These are phyloP conservation scores for Scheffersomyces amazonensis DNA, from an alignment of 805 yeast species.

Conservation along the genomic window DNA sequence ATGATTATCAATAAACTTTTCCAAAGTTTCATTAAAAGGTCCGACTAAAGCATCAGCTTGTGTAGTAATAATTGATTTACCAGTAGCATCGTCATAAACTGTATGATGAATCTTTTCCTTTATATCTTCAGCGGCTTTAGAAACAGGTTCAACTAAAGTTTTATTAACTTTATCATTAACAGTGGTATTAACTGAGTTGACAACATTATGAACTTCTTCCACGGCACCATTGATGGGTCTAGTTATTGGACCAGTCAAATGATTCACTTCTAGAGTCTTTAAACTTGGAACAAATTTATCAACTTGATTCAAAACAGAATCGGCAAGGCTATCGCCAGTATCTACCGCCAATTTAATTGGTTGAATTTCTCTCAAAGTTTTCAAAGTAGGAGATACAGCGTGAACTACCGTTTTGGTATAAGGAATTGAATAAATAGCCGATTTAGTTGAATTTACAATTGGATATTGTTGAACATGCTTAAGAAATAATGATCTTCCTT, in stretches of 20 bases:
- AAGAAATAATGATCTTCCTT: constrained; percentile 6
- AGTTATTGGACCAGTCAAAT: constrained; percentile 45
- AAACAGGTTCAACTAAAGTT: constrained; percentile 39
- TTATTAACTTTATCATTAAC: constrained; percentile 10
- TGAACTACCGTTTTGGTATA: constrained; percentile 30
- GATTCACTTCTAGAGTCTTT: constrained; percentile 51
- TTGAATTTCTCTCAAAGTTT: constrained; percentile 17
- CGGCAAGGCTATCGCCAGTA: constrained; percentile 52
- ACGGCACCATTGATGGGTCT: constrained; percentile 47
- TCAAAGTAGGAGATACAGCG: constrained; percentile 25
- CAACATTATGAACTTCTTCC: constrained; percentile 9
- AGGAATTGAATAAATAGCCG: constrained; percentile 30
- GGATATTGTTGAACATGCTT: constrained; percentile 48
- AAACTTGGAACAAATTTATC: constrained; percentile 61
- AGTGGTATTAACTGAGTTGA: constrained; percentile 5
- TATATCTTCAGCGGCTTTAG: constrained; percentile 45
- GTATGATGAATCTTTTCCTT: constrained; percentile 51
- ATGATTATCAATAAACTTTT: constrained; percentile 38
- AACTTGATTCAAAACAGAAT: constrained; percentile 50
- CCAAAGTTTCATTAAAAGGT: constrained; percentile 59
- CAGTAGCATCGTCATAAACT: constrained; percentile 50
- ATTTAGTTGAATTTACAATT: constrained; percentile 40
- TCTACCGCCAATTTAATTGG: constrained; percentile 45
- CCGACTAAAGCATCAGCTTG: constrained; percentile 58
- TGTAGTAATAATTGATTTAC: constrained; percentile 62